Evolutionary conservation across 164 flowering plant species (phyloP), one percentile per base, ranked within the genome.

Genomic region (Dillenia turbinata): DNA sequence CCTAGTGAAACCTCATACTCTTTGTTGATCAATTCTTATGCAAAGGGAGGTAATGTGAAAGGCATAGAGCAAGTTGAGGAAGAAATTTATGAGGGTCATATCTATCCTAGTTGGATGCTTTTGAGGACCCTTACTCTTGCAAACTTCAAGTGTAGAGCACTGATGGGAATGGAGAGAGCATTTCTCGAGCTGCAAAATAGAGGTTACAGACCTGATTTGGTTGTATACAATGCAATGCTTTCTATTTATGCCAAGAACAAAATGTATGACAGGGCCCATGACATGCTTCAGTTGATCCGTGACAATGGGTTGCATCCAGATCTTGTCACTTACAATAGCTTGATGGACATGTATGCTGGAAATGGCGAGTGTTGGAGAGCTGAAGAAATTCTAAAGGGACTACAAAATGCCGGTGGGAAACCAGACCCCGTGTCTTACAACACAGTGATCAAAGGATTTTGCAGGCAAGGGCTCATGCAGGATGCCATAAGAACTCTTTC

Each of bases 281-380:
- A 86, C 54, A 79, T 85, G 64, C 67, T 88, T 54, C 67, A 72
- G 12, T 64, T 77, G 72, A 92, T 90, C 43, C 77, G 66, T 1
- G 78, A 83, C 44, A 77, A 59, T 49, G 96, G 90, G n/a, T 63
- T 90, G 75, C 78, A 79, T 58, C 96, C 98, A 0, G 88, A 88
- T 78, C 80, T 92, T 43, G 78, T 90, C 48, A 88, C 96, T 15
- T 86, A 84, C 75, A 92, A 92, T 60, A 84, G 84, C 76, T 74
- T 92, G 81, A 90, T 92, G 89, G 96, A 92, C 77, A 81, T 92
- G 98, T 78, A 92, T 77, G 96, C 93, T 8, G 75, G 90, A 64
- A 71, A 72, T 4, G 96, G 96, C 44, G 86, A 88, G 13, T 86
- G 89, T 70, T 85, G 96, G 96, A 88, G 82, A 78, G 96, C 96